Conservation (phyloP, 805 yeast genomes). For the Sugiyamaella boreocaroliniensis region DNA sequence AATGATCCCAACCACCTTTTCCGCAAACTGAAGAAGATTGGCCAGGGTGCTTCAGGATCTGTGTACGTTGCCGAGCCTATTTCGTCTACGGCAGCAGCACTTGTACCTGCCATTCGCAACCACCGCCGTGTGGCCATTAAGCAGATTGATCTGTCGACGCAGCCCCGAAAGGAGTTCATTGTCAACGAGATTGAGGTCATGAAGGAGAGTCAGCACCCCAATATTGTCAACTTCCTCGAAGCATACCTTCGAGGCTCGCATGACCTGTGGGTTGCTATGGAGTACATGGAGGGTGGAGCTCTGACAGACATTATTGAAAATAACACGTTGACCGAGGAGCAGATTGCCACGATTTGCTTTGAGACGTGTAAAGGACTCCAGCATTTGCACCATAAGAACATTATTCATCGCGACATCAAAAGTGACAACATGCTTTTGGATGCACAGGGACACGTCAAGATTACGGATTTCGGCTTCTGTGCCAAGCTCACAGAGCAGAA, state of each 20-base stretch:
- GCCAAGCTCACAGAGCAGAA: conserved; percentile 82
- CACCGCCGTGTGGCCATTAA: conserved; percentile 73
- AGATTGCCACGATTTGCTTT: conserved; percentile 89
- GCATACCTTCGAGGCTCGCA: conserved; percentile 60
- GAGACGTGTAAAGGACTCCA: conserved; percentile 83
- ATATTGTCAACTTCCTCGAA: conserved; percentile 91
- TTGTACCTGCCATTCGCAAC: conserved; percentile 23
- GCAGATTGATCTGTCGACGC: conserved; percentile 91
- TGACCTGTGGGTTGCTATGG: conserved; percentile 93
- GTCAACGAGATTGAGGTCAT: conserved; percentile 93
- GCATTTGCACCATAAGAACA: conserved; percentile 85
- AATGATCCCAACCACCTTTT: conserved; percentile 73
- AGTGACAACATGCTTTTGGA: conserved; percentile 86
- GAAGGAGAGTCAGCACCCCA: conserved; percentile 84
- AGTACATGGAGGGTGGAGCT: conserved; percentile 98
- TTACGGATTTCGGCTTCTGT: conserved; percentile 95
- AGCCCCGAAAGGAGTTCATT: conserved; percentile 91
- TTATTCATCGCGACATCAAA: conserved; percentile 92
- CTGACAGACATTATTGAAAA: conserved; percentile 93
- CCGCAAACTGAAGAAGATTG: conserved; percentile 63
- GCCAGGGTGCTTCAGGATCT: conserved; percentile 98
- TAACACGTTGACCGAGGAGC: conserved; percentile 83
- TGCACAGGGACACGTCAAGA: conserved; percentile 78
- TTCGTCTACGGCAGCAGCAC: conserved; percentile 20
- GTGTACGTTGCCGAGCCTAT: conserved; percentile 79